Base-by-base conservation (phyloP, 768 basidiomycete genomes). In the Pleurotus platypus region DNA sequence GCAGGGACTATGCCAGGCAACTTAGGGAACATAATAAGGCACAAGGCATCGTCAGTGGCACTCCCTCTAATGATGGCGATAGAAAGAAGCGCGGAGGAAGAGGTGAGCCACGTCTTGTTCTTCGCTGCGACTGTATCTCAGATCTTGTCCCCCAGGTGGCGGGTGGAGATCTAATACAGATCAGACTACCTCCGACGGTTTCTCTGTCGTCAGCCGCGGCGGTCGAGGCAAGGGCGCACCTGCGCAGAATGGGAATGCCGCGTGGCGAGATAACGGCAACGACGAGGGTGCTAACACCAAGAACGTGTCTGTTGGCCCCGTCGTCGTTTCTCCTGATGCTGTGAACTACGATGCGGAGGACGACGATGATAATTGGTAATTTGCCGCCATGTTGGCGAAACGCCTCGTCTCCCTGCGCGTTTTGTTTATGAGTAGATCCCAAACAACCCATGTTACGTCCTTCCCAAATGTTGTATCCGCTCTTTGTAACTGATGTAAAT, bases 1-100 rank as follows among this genome's bases (percentile, higher is more conserved):
- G 75, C 47, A 55, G 55, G 15, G 72, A 70, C 60, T 65, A 69
- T 63, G 62, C 67, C 46, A 64, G 64, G 56, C 49, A 66, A 20
- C 39, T 70, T 55, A 66, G 59, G 61, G 66, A 68, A 59, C 60
- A 65, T 61, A 66, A 65, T 55, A 57, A 57, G 46, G 64, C 68
- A 40, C 54, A 47, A 66, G 30, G 42, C 16, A 13, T 8, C 5
- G 46, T 6, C 20, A 24, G 20, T 18, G 46, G 22, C 22, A 24
- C 18, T 4, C 16, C 0, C 0, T 8, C n/a, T 6, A 16, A 16
- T 22, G 43, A 48, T 48, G 18, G 16, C 20, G 24, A 22, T 15
- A 15, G 24, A 6, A 48, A 48, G 16, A 26, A 26, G 13, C 18
- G 18, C 8, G 24, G 15, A 15, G 46, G 24, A 8, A 26, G 20